Evolutionary conservation across 768 basidiomycete genomes (phyloP).

Genomic region (Leccinum barrowsii): DNA sequence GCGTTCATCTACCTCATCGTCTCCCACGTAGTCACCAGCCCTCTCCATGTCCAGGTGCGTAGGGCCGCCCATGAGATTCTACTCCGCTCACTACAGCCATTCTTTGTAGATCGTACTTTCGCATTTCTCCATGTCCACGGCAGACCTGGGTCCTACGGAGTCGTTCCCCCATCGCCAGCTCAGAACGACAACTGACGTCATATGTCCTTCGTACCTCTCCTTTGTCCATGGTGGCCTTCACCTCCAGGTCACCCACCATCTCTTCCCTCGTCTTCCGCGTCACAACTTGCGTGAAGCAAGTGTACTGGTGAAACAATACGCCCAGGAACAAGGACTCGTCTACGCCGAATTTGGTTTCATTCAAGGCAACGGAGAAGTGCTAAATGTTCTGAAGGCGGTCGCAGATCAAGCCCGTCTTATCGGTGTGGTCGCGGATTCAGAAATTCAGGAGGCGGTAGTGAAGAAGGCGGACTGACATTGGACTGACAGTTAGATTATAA

Average conservation of each 20-base stretch:
- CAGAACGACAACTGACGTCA: constrained; percentile 95
- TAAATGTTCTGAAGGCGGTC: constrained; percentile 77
- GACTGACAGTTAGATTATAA: background rate
- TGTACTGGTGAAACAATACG: constrained; percentile 81
- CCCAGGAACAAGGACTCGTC: constrained; percentile 75
- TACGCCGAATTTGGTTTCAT: constrained; percentile 93
- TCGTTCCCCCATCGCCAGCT: constrained; percentile 93
- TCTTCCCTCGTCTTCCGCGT: constrained; percentile 92
- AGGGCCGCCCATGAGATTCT: background rate
- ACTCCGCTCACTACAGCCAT: constrained; percentile 5
- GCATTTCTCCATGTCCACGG: constrained; percentile 94
- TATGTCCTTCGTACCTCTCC: constrained; percentile 76
- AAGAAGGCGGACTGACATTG: constrained; percentile 34
- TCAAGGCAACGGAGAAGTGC: constrained; percentile 79
- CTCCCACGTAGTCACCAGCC: constrained; percentile 83
- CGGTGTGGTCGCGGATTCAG: constrained; percentile 73
- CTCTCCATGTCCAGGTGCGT: constrained; percentile 89
- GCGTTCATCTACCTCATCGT: constrained; percentile 74
- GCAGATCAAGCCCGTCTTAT: constrained; percentile 86
- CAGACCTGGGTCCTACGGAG: constrained; percentile 84
- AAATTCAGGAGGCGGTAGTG: constrained; percentile 61
- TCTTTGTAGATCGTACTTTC: constrained; percentile 81
- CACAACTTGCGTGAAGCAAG: constrained; percentile 89
- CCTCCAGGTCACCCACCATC: constrained; percentile 94
- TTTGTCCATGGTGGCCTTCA: constrained; percentile 98